Base-by-base conservation (phyloP, 306 rosid genomes). In the Delonix regia region DNA sequence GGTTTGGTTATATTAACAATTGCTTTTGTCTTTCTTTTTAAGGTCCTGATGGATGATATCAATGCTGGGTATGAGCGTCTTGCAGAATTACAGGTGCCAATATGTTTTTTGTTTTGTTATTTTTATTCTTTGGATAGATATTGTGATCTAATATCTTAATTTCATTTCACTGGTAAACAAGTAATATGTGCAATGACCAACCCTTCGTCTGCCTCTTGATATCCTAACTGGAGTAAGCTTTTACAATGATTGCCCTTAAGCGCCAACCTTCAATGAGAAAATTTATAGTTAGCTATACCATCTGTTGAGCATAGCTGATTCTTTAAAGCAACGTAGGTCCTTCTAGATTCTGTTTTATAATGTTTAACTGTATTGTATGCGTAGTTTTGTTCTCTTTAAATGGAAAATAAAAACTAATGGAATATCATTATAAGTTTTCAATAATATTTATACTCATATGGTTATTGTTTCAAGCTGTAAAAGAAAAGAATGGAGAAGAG, bases 61-160 rank as follows among this genome's bases (percentile, higher is more conserved):
- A 94, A 91, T 62, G 90, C 96, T n/a, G 98, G 98, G 69, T 94
- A 94, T 27, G 97, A 91, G 83, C 96, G 98, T 77, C 97, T 91
- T 57, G 92, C 96, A 27, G 97, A 91, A 78, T 81, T 91, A 71
- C 97, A 91, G 98, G 98, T 91, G 55, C 69, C 77, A 75, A 45
- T 75, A 60, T 52, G 48, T 71, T 49, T 42, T 68, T 66, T 70
- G 49, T 67, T 77, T 69, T 27, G 27, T 39, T 70, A 57, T 69
- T 64, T 45, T 64, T 38, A 38, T 74, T 16, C 62, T 11, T 55
- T 45, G 14, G 56, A 45, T 42, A 71, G 22, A 44, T 42, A 14
- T 15, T 21, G 9, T 48, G 34, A 24, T 18, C 69, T 56, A 48
- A 14, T 33, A n/a, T 64, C 25, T 15, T 68, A 36, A 48, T 44